These are phyloP conservation scores for Nigrospora oryzae DNA, from an alignment of 2,329 filamentous ascomycete genomes.

Conservation along the genomic window DNA sequence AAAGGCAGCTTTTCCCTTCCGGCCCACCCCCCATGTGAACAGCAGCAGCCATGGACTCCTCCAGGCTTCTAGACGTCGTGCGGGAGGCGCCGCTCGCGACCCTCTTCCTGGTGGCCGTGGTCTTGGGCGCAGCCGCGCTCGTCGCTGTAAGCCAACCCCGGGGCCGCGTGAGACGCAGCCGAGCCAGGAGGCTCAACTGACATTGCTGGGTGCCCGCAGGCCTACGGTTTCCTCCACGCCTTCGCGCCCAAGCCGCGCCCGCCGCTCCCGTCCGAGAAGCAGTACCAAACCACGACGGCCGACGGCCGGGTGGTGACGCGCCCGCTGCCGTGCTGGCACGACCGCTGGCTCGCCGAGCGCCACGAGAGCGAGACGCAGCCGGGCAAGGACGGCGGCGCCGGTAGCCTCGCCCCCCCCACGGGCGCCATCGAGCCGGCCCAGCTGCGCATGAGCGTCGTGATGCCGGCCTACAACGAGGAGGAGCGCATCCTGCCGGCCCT, in stretches of 20 bases:
- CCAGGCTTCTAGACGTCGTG: too few species aligned
- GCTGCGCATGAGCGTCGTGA: constrained; percentile 82
- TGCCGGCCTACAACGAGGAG: constrained; percentile 94
- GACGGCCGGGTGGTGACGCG: constrained; percentile 46
- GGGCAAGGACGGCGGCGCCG: constrained; percentile 24
- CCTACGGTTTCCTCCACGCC: constrained; percentile 1
- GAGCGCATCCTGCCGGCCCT: constrained; percentile 75
- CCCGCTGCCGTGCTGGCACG: constrained; percentile 80
- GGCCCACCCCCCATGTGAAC: too few species aligned
- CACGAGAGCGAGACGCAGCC: constrained; percentile 35
- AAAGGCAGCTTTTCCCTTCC: too few species aligned
- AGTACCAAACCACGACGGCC: constrained; percentile 67
- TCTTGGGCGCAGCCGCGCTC: too few species aligned
- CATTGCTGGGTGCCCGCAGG: not conserved
- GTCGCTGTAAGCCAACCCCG: too few species aligned
- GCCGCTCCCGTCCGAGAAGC: constrained; percentile 71
- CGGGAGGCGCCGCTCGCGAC: too few species aligned
- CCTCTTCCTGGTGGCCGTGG: too few species aligned
- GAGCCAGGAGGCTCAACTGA: too few species aligned
- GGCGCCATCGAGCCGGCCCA: constrained; percentile 65
- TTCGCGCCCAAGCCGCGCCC: constrained; percentile 60
- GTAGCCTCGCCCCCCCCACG: constrained; percentile 33
- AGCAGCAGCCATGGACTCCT: too few species aligned
- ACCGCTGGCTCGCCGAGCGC: constrained; percentile 59
- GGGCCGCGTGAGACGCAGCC: too few species aligned